Evolutionary conservation across 2,329 filamentous ascomycete genomes (phyloP).

Genomic region (Decorospora gaudefroyi): DNA sequence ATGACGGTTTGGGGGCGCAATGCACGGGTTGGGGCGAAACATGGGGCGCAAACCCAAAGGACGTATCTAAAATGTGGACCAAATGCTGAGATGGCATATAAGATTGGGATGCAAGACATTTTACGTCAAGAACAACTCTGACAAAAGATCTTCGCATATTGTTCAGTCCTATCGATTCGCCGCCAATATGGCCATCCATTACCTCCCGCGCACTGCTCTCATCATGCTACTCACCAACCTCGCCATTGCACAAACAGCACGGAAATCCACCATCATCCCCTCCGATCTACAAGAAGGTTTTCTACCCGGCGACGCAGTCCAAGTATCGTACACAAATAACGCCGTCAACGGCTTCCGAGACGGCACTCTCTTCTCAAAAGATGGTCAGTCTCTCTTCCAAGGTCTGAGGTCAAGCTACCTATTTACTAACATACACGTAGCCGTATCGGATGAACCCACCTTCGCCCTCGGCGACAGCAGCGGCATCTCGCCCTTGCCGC

Average conservation of each 20-base stretch:
- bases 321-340: conserved; percentile 35
- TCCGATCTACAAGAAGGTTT: conserved; percentile 30
- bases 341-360: conserved; percentile 38
- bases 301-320: conserved; percentile 25
- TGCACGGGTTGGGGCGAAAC: conserved; percentile 22
- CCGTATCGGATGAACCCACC: conserved; percentile 33
- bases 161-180: conserved; percentile 8
- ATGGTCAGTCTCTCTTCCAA: conserved; percentile 21
- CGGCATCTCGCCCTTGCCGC: conserved; percentile 31
- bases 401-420: background rate
- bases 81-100: conserved; percentile 21
- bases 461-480: conserved; percentile 45
- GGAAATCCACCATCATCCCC: conserved; percentile 23
- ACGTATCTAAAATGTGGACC: conserved; percentile 19
- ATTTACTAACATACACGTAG: conserved; percentile 24
- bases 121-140: too few species aligned
- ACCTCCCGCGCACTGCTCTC: conserved; percentile 6
- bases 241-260: conserved; percentile 16
- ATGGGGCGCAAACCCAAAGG: conserved; percentile 9
- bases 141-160: too few species aligned
- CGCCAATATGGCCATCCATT: conserved; percentile 20
- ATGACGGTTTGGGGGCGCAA: conserved; percentile 12
- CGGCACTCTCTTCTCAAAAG: conserved; percentile 32
- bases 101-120: conserved; percentile 14
- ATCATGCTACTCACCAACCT: conserved; percentile 5